Conservation (phyloP, 441 rosid species). For the Bruguiera hainesii region DNA sequence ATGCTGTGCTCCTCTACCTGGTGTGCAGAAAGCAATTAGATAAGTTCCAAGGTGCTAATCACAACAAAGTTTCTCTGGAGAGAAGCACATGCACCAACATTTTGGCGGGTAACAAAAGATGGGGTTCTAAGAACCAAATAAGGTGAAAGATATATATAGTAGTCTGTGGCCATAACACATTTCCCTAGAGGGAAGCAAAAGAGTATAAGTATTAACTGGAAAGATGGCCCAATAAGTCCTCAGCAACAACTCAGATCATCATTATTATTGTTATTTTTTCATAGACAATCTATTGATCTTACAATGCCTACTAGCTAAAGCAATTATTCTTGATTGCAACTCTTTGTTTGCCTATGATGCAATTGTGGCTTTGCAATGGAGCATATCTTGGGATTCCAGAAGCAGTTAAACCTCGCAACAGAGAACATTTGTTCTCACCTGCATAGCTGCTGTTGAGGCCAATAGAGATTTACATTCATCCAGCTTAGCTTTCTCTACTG, state of each 20-base stretch:
- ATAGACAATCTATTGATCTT: too few species aligned
- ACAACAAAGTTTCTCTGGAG: not conserved
- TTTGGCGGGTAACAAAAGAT: too few species aligned
- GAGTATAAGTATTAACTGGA: not conserved
- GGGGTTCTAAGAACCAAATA: too few species aligned
- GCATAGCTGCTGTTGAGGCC: constrained; percentile 56
- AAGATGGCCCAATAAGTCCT: not conserved
- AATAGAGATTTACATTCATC: constrained; percentile 64
- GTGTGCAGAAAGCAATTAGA: constrained; percentile 10
- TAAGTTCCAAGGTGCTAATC: not conserved
- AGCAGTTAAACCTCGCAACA: too few species aligned
- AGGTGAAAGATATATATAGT: too few species aligned
- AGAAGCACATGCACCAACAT: too few species aligned
- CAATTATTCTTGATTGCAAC: not conserved
- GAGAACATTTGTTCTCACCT: constrained; percentile 42
- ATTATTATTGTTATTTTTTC: too few species aligned
- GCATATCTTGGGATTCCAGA: too few species aligned
- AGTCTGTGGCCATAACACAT: too few species aligned
- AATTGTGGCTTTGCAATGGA: too few species aligned
- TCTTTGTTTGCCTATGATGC: not conserved
- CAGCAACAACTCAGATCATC: not conserved
- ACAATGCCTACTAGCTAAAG: not conserved
- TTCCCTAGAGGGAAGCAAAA: too few species aligned
- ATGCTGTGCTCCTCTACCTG: constrained; percentile 75
- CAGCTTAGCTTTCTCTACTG: constrained; percentile 57